Evolutionary conservation across 306 rosid genomes (phyloP).

Genomic region (Malus domestica): ASM211411v1 NC_041803.1:14558001-14558500

Average conservation of each 20-base stretch:
- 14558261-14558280: background rate
- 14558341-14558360: slow-evolving; percentile 95
- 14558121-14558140: slow-evolving; percentile 62
- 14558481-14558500: background rate
- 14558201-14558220: slow-evolving; percentile 27
- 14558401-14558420: slow-evolving; percentile 73
- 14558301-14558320: background rate
- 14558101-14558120: slow-evolving; percentile 87
- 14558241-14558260: background rate
- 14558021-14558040: background rate
- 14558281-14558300: background rate
- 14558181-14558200: slow-evolving; percentile 90
- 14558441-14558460: slow-evolving; percentile 17
- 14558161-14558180: slow-evolving; percentile 60
- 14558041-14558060: background rate
- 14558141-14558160: slow-evolving; percentile 79
- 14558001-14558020: background rate
- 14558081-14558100: slow-evolving; percentile 79
- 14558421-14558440: slow-evolving; percentile 95
- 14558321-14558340: slow-evolving; percentile 38
- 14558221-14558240: background rate
- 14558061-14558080: background rate
- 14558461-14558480: slow-evolving; percentile 15
- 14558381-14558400: slow-evolving; percentile 58
- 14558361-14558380: slow-evolving; percentile 95